These are phyloP conservation scores for Breviolum minutum DNA, from an alignment of 73 alveolate species.

Conservation along the genomic window DNA sequence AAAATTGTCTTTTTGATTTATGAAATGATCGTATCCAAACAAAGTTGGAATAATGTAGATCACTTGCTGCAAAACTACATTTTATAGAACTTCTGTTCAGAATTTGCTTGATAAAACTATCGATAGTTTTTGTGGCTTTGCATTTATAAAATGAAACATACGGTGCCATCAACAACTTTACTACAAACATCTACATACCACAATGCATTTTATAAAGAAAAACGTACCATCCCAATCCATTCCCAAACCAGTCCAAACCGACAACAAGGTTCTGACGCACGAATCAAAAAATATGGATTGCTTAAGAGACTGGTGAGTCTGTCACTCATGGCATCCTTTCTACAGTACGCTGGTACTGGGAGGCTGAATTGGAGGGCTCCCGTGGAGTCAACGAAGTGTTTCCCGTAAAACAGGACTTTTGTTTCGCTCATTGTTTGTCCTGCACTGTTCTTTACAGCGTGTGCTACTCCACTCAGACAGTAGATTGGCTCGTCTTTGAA, in stretches of 20 bases:
- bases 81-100: background rate
- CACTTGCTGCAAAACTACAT: background rate
- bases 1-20: background rate
- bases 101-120: background rate
- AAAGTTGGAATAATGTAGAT: background rate
- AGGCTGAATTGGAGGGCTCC: background rate
- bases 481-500: background rate
- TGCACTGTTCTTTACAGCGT: background rate
- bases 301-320: background rate
- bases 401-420: background rate
- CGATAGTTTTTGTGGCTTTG: background rate
- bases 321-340: conserved; percentile 5
- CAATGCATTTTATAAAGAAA: too few species aligned
- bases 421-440: background rate
- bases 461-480: background rate
- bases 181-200: too few species aligned
- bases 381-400: background rate
- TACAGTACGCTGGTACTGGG: background rate
- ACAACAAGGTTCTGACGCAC: background rate
- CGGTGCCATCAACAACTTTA: too few species aligned
- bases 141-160: background rate
- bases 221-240: background rate
- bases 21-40: background rate
- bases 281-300: background rate
- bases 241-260: background rate